Percentiles rank a stretch among this genome's conserved stretches.
phyloP scores from a whole-genome alignment of 2,329 filamentous ascomycete species.

The Monosporascus cannonballus region DNA sequence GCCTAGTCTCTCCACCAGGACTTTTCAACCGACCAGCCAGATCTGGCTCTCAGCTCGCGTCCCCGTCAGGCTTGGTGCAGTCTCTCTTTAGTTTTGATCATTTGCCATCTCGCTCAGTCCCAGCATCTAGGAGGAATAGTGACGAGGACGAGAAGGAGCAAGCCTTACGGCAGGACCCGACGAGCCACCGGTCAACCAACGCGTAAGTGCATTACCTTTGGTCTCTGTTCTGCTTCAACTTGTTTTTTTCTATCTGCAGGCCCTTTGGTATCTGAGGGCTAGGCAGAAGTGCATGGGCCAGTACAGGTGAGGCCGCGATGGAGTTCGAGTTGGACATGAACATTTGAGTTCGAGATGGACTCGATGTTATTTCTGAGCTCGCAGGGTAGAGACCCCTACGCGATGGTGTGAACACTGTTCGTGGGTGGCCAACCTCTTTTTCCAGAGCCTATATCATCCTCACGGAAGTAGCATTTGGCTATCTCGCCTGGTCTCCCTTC shows the following conservation, averaged over 20 bases:
- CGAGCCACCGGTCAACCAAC: constrained; percentile 66
- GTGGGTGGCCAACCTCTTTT: too few species aligned
- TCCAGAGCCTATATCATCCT: too few species aligned
- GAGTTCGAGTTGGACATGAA: too few species aligned
- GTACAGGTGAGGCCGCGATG: too few species aligned
- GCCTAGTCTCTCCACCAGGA: constrained; percentile 75
- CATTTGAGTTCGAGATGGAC: too few species aligned
- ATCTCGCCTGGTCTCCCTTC: too few species aligned
- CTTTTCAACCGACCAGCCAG: constrained; percentile 67
- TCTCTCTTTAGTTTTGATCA: constrained; percentile 56
- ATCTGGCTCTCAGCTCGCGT: constrained; percentile 74
- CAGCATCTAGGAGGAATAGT: constrained; percentile 81
- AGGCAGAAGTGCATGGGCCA: too few species aligned
- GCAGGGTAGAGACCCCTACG: too few species aligned
- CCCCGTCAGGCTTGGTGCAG: constrained; percentile 60
- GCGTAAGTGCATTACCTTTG: constrained; percentile 59
- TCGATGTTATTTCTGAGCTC: too few species aligned
- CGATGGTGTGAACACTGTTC: too few species aligned
- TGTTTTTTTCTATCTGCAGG: neutral
- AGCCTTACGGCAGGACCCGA: constrained; percentile 61
- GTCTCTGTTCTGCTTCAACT: neutral
- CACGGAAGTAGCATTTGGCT: too few species aligned
- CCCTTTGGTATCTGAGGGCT: too few species aligned
- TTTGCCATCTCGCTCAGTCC: constrained; percentile 77
- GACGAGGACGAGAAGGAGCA: constrained; percentile 84